Evolutionary conservation across 495 filamentous ascomycete species (phyloP).

Genomic region (Parathielavia hyrcaniae): DNA sequence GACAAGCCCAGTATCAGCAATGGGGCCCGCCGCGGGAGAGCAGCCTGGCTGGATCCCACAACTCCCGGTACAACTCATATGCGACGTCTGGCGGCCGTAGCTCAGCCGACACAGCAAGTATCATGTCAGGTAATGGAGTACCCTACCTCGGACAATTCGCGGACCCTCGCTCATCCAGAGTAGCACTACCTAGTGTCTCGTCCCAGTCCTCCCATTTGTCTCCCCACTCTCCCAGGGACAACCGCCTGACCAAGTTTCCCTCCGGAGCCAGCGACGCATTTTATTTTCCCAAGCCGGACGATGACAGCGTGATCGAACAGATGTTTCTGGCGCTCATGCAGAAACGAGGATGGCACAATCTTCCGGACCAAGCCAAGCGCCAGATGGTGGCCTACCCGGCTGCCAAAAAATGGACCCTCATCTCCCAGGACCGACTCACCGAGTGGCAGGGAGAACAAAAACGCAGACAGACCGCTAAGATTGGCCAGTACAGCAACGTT

Average conservation of each 20-base stretch:
- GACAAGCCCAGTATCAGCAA: constrained; percentile 66
- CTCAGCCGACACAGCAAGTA: constrained; percentile 43
- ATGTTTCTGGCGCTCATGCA: constrained; percentile 93
- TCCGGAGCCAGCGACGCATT: constrained; percentile 53
- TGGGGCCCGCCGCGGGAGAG: constrained; percentile 60
- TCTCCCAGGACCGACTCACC: constrained; percentile 88
- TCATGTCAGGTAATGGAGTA: constrained; percentile 64
- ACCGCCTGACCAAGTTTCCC: constrained; percentile 46
- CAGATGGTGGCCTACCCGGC: constrained; percentile 94
- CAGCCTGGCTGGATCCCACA: constrained; percentile 42
- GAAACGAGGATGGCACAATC: constrained; percentile 91
- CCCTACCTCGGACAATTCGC: constrained; percentile 65
- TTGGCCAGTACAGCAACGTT: constrained; percentile 52
- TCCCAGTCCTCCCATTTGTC: constrained; percentile 48
- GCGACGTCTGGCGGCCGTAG: constrained; percentile 45
- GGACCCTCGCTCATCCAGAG: constrained; percentile 58
- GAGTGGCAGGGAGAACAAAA: constrained; percentile 95
- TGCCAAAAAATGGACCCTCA: constrained; percentile 93
- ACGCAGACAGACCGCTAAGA: constrained; percentile 63
- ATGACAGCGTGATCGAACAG: constrained; percentile 83
- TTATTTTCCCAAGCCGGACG: constrained; percentile 61
- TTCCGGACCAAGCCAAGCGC: constrained; percentile 89
- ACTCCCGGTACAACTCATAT: constrained; percentile 59
- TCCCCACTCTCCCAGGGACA: constrained; percentile 42
- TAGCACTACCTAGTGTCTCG: constrained; percentile 44